Conservation (phyloP, 768 basidiomycete genomes). For the Rhodosporidiobolus sp. region DNA sequence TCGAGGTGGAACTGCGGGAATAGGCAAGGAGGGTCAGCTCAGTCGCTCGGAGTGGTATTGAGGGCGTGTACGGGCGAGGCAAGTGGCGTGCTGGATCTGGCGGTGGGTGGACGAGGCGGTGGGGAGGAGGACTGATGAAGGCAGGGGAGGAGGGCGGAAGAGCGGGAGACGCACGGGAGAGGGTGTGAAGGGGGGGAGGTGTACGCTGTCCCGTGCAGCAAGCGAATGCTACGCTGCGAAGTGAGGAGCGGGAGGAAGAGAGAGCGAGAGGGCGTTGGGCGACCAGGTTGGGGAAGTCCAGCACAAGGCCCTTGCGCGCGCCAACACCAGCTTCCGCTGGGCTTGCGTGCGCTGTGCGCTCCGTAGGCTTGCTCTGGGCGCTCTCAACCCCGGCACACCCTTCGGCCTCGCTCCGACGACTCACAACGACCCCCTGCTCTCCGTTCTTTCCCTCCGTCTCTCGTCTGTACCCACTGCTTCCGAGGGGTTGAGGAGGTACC, state of each 20-base stretch:
- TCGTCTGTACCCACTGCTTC: too few species aligned
- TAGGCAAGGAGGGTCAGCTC: background rate
- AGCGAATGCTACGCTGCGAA: background rate
- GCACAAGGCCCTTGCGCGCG: background rate
- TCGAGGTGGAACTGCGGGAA: background rate
- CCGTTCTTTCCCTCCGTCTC: too few species aligned
- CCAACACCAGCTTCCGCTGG: too few species aligned
- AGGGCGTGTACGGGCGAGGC: too few species aligned
- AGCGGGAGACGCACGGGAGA: background rate
- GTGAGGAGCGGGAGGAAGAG: background rate
- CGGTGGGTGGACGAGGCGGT: background rate
- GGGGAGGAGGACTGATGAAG: too few species aligned
- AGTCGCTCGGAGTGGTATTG: background rate
- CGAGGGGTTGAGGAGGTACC: too few species aligned
- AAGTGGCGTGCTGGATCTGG: too few species aligned
- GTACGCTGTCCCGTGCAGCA: background rate
- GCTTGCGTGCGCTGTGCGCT: too few species aligned
- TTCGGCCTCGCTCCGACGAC: too few species aligned
- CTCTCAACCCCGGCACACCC: too few species aligned
- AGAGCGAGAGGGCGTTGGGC: background rate
- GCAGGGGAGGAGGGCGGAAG: background rate
- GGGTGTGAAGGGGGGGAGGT: background rate
- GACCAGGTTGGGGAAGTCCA: background rate
- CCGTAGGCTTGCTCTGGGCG: too few species aligned
- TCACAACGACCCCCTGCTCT: too few species aligned